Base-by-base conservation (phyloP, 139 green algal species). In the Tetradesmus lagerheimii region DNA sequence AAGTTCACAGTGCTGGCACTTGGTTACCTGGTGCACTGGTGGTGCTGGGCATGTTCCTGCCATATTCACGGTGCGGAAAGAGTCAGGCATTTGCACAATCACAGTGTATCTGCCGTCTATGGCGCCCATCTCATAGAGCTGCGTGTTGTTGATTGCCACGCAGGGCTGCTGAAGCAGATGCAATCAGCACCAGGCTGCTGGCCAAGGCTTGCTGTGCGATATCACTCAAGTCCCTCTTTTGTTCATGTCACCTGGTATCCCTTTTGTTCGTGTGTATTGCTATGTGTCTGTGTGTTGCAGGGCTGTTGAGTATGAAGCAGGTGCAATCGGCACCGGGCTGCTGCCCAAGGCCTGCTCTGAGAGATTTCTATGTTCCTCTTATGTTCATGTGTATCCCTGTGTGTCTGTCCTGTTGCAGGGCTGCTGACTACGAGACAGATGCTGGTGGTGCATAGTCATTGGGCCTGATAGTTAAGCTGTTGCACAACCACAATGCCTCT, bases 251-350 rank as follows among this genome's bases (percentile, higher is more conserved):
- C n/a, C n/a, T n/a, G n/a, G n/a, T n/a, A n/a, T 34, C 90, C 0
- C 98, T 98, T 43, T 96, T 96, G 1, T 83, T 97, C 16, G 90
- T 93, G 35, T 89, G 98, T 50, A 94, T 96, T 81, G 95, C 96
- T 11, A 82, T 62, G 47, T 20, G 1, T 20, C 47, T 62, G 47
- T 62, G 1, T 50, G 43, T 62, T 62, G 47, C 12, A 62, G 47
- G 47, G n/a, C n/a, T n/a, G n/a, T n/a, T n/a, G n/a, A n/a, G n/a
- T n/a, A n/a, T 50, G 43, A 50, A 9, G 43, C 43, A 50, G 43
- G 9, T 50, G 43, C 43, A 50, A 50, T 50, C 43, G 9, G 97
- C 9, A 89, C 97, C 15, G 89, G 93, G 34, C 89, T 98, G 47
- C 94, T 96, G 88, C 95, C 96, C 18, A 77, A 90, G 31, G 95